Percentiles rank a stretch among this genome's conserved stretches.
Evolutionary conservation across 352 stramenopile species (phyloP).

Genomic region (Phytophthora pluvialis): DNA sequence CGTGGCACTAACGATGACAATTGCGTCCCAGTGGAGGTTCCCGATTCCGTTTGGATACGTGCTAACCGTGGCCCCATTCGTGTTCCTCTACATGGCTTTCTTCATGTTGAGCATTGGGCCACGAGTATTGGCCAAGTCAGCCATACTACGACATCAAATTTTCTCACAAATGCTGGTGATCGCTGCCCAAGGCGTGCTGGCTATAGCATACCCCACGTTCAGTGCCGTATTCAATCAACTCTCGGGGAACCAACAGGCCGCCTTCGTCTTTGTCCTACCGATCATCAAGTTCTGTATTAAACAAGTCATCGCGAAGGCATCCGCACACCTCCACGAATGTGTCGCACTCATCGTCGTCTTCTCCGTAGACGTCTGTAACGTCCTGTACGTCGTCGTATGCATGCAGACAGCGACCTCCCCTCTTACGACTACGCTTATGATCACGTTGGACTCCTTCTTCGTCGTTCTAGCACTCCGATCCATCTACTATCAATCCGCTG

Average conservation of each 20-base stretch:
- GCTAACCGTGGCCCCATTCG: conserved; percentile 20
- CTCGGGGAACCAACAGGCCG: conserved; percentile 15
- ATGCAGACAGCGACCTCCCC: not conserved
- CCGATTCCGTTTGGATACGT: conserved; percentile 29
- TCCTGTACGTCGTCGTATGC: not conserved
- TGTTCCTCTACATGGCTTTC: conserved; percentile 21
- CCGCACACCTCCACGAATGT: not conserved
- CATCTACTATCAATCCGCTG: not conserved
- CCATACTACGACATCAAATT: conserved; percentile 3
- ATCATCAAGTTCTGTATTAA: not conserved
- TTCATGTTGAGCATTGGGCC: conserved; percentile 24
- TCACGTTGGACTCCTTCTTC: not conserved
- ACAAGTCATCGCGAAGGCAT: too few relatives aligned
- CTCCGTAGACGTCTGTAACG: conserved; percentile 3
- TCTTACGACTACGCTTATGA: not conserved
- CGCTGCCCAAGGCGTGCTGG: conserved; percentile 19
- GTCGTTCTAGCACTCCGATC: not conserved
- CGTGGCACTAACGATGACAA: conserved; percentile 12
- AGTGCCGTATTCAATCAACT: conserved; percentile 29
- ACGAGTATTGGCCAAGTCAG: not conserved
- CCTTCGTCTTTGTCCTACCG: conserved; percentile 25
- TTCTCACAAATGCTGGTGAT: conserved; percentile 10
- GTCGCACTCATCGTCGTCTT: not conserved
- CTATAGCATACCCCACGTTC: conserved; percentile 26
- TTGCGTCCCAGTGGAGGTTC: conserved; percentile 28